Conservation (phyloP, 768 basidiomycete genomes). For the Rhodotorula paludigena region DNA sequence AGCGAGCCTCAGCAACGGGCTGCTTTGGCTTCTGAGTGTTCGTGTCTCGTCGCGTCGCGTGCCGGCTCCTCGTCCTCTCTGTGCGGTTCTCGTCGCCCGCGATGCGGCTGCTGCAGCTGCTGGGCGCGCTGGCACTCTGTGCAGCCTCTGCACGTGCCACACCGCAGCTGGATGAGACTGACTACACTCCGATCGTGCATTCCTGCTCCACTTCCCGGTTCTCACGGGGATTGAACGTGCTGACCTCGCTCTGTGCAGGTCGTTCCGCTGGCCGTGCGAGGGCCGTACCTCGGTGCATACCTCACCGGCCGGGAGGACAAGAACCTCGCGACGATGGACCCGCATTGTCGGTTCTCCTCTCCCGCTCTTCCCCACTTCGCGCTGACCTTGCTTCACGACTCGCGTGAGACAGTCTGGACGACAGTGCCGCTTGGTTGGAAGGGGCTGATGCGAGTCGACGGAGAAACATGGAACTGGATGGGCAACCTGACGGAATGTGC, state of each 20-base stretch:
- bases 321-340: constrained; percentile 15
- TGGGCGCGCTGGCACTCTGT: background rate
- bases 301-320: constrained; percentile 22
- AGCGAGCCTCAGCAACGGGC: no score
- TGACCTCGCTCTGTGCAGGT: background rate
- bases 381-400: background rate
- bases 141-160: background rate
- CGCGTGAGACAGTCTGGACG: no score
- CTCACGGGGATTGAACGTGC: background rate
- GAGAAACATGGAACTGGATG: constrained; percentile 25
- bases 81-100: no score
- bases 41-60: no score
- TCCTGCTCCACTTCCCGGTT: background rate
- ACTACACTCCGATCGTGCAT: constrained; percentile 32
- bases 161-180: constrained; percentile 10
- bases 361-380: background rate
- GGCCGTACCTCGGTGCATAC: constrained; percentile 33
- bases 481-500: constrained; percentile 29
- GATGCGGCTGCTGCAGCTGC: background rate
- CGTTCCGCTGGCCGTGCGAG: constrained; percentile 28
- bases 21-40: no score
- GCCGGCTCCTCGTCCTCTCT: no score
- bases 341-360: background rate
- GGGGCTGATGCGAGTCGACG: constrained; percentile 25
- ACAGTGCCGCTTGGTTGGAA: constrained; percentile 27